A percentile compares a stretch with the other conserved stretches of the same genome.
phyloP scores from a whole-genome alignment of 768 basidiomycete genomes.

The Thelephora ganbajun region DNA sequence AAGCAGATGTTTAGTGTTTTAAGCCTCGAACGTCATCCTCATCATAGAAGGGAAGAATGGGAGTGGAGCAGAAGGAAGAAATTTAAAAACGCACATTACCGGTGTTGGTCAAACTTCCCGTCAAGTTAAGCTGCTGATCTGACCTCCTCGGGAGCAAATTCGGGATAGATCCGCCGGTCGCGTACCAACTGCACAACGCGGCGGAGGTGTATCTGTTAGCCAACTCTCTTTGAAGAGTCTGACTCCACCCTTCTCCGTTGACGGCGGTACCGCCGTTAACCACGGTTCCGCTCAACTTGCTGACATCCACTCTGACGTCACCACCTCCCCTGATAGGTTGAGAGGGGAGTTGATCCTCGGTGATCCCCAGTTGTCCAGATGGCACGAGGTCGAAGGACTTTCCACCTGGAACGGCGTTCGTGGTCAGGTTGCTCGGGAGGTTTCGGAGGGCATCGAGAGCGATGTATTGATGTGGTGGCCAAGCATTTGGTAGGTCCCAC shows the following conservation, averaged over 20 bases:
- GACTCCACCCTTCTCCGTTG: constrained; percentile 49
- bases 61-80: not conserved
- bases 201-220: constrained; percentile 80
- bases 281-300: constrained; percentile 37
- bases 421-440: constrained; percentile 61
- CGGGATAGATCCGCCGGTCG: constrained; percentile 78
- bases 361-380: constrained; percentile 63
- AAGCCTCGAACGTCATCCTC: too few species aligned
- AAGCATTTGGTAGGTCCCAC: constrained; percentile 86
- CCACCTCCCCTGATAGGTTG: constrained; percentile 37
- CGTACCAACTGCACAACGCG: constrained; percentile 82
- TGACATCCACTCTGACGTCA: constrained; percentile 49
- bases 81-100: constrained; percentile 46
- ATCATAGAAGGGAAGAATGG: not conserved
- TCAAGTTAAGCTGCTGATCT: constrained; percentile 54
- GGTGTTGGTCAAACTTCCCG: constrained; percentile 47
- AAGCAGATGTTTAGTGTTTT: not conserved
- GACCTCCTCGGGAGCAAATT: constrained; percentile 57
- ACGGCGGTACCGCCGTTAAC: constrained; percentile 55
- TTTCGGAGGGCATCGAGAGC: constrained; percentile 61
- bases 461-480: constrained; percentile 83
- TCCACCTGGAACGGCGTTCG: constrained; percentile 38
- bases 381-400: constrained; percentile 63
- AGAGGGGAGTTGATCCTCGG: constrained; percentile 54
- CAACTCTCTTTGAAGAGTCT: constrained; percentile 50